These are phyloP conservation scores for Sphaerobolus stellatus DNA, from an alignment of 1,284 basidiomycete genomes.

Conservation along the genomic window DNA sequence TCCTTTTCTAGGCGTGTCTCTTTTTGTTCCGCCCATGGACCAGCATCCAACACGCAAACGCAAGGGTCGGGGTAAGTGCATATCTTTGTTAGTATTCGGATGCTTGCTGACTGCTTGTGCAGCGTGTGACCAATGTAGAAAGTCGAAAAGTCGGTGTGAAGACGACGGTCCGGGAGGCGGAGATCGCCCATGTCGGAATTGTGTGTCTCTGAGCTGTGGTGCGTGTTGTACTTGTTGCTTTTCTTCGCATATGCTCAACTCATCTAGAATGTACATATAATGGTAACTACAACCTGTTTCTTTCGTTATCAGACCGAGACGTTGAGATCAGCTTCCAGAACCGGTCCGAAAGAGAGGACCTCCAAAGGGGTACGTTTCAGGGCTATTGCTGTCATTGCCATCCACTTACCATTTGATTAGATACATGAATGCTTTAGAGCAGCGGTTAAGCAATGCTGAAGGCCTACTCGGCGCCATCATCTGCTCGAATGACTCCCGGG, in stretches of 20 bases:
- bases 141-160: background rate
- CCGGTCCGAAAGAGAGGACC: background rate
- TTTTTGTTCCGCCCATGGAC: background rate
- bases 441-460: background rate
- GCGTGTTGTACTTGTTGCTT: background rate
- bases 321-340: background rate
- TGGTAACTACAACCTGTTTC: background rate
- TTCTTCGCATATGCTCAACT: background rate
- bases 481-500: background rate
- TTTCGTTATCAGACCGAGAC: background rate
- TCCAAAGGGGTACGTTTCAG: background rate
- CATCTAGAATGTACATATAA: background rate
- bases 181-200: background rate
- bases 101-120: background rate
- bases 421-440: conserved; percentile 1
- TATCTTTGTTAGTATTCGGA: background rate
- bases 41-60: background rate
- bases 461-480: background rate
- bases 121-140: conserved; percentile 1
- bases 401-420: background rate
- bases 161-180: background rate
- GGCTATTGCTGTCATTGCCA: background rate
- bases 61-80: background rate
- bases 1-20: background rate
- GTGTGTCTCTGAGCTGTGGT: background rate